phyloP scores from a whole-genome alignment of 75 land plant species.

The Selaginella tamariscina region DNA sequence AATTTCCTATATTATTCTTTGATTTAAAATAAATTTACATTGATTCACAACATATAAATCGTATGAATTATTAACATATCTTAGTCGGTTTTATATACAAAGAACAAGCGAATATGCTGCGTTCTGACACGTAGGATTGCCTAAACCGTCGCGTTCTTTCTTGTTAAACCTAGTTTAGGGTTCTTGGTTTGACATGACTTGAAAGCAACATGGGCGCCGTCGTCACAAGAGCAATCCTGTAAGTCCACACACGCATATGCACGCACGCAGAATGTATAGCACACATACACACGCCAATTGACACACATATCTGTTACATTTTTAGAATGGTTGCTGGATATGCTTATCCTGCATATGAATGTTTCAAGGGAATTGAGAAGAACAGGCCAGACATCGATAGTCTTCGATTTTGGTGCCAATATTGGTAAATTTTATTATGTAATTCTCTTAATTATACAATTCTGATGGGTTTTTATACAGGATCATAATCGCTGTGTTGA shows the following conservation, averaged over 20 bases:
- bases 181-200: too few relatives aligned
- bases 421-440: slow-evolving; percentile 41
- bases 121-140: too few relatives aligned
- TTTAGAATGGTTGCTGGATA: slow-evolving; percentile 73
- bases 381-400: slow-evolving; percentile 60
- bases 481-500: slow-evolving; percentile 5
- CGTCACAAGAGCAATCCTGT: not conserved
- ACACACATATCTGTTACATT: not conserved
- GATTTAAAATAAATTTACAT: too few relatives aligned
- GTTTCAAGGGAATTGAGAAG: slow-evolving; percentile 75
- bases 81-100: too few relatives aligned
- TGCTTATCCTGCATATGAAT: slow-evolving; percentile 85
- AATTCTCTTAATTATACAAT: not conserved
- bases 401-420: slow-evolving; percentile 83
- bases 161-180: too few relatives aligned
- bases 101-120: too few relatives aligned
- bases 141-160: too few relatives aligned
- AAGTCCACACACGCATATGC: not conserved
- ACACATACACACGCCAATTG: too few relatives aligned
- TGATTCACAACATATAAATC: too few relatives aligned
- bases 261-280: too few relatives aligned
- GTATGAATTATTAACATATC: too few relatives aligned
- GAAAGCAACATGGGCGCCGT: not conserved
- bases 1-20: too few relatives aligned
- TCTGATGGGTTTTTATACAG: not conserved